Evolutionary conservation across 1,284 basidiomycete genomes (phyloP).

Genomic region (Trichosporon asahii): DNA sequence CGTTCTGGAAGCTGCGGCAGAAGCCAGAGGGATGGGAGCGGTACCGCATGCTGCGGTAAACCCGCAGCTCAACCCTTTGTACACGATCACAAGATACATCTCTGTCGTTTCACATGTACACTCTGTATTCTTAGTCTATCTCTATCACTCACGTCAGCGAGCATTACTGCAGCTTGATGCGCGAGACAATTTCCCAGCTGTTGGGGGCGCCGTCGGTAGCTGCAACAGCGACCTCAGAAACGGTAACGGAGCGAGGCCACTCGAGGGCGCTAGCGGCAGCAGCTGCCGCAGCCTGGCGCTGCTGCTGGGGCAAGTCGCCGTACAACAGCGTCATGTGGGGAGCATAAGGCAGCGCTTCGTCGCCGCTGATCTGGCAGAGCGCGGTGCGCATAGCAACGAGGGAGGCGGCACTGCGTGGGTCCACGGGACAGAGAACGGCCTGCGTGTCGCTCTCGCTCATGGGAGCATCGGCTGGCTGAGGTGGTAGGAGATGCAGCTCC

Average conservation of each 20-base stretch:
- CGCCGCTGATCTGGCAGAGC: not conserved
- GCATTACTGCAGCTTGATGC: not conserved
- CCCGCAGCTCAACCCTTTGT: too few relatives aligned
- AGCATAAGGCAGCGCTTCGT: not conserved
- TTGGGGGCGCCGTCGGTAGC: not conserved
- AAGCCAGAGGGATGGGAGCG: too few relatives aligned
- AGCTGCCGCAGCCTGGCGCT: not conserved
- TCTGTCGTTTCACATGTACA: too few relatives aligned
- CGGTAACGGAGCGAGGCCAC: not conserved
- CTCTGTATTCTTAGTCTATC: not conserved
- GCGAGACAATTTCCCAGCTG: not conserved
- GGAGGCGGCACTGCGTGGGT: not conserved
- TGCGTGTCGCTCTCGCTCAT: not conserved
- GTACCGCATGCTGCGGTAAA: too few relatives aligned
- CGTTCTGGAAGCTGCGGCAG: too few relatives aligned
- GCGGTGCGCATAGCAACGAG: not conserved
- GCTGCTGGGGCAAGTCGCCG: not conserved
- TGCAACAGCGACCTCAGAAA: not conserved
- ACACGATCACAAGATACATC: too few relatives aligned
- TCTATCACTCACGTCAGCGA: not conserved
- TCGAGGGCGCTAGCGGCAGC: not conserved
- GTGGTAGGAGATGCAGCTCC: not conserved
- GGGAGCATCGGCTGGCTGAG: not conserved
- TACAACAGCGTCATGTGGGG: constrained; percentile 3
- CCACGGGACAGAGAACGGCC: not conserved